Evolutionary conservation across 164 flowering plant genomes (phyloP), one percentile per base, ranked within the genome.

Genomic region (Chloranthus sessilifolius): DNA sequence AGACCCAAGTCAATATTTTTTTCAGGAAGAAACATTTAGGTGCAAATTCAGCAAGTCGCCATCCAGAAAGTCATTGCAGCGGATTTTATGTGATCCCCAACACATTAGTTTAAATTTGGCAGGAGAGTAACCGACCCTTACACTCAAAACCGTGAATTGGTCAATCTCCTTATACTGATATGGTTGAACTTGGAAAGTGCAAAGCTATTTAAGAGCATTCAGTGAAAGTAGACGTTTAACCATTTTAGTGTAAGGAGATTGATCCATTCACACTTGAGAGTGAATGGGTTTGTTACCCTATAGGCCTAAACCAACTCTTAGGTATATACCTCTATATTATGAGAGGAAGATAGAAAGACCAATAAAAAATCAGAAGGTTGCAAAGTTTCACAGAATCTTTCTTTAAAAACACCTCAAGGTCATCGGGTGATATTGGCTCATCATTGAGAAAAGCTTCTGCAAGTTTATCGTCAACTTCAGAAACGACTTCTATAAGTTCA

Each of bases 381-480:
- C n/a, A 14, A 17, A 47, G 26, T n/a, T n/a, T n/a, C n/a, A n/a
- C n/a, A n/a, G n/a, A n/a, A n/a, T n/a, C n/a, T n/a, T 17, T 23
- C 21, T 5, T 1, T 19, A 37, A 59, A 59, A 66, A 43, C 41
- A 92, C 99, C 91, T 85, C 92, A 43, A 94, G 95, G 20, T 81
- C 95, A 62, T 58, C 44, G 15, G 96, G 42, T 50, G 95, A 77
- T 67, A 94, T 80, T 40, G 96, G 92, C 53, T 94, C 99, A 68
- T 94, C 99, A 58, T 49, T 67, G 7, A 94, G 83, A 66, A 89
- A 94, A 39, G 69, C 56, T 66, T 94, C 99, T 38, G 97, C 99
- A 53, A 89, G 91, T 61, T 73, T 58, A 59, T 94, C 99, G 71
- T 94, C 99, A 62, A 94, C 99, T 64, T 94, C 99, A 38, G 99